Evolutionary conservation across 495 filamentous ascomycete genomes (phyloP).

Genomic region (Hypomontagnella monticulosa): DNA sequence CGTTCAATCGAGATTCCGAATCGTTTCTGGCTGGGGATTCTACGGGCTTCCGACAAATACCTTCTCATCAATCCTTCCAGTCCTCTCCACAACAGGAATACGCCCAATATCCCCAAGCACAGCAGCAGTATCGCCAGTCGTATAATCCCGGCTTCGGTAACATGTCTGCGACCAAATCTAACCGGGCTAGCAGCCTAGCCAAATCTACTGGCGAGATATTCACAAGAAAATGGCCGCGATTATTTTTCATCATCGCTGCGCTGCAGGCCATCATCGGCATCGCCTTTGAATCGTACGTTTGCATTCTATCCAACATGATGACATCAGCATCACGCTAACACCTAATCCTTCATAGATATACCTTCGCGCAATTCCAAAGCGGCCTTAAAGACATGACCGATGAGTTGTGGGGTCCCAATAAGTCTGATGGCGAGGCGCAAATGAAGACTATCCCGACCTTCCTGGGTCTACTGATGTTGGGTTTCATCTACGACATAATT

Average conservation of each 20-base stretch:
- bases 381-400: constrained; percentile 52
- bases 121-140: constrained; percentile 36
- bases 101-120: constrained; percentile 36
- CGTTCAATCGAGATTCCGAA: constrained; percentile 41
- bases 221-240: constrained; percentile 86
- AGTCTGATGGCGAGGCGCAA: constrained; percentile 51
- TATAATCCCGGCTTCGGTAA: constrained; percentile 61
- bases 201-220: constrained; percentile 60
- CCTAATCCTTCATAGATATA: constrained; percentile 64
- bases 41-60: constrained; percentile 44
- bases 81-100: constrained; percentile 39
- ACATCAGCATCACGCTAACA: constrained; percentile 8
- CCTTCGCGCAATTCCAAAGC: constrained; percentile 73
- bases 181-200: constrained; percentile 38
- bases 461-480: constrained; percentile 95
- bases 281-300: constrained; percentile 83
- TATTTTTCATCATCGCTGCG: constrained; percentile 77
- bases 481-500: constrained; percentile 88
- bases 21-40: constrained; percentile 43
- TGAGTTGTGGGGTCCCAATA: constrained; percentile 22
- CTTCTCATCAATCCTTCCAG: constrained; percentile 43
- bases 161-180: constrained; percentile 33
- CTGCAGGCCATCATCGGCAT: constrained; percentile 82
- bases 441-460: constrained; percentile 86
- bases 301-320: background rate